A percentile compares a stretch with the other conserved stretches of the same genome.
Conservation (phyloP, 2,329 filamentous ascomycete species). For the Dryadomyces quercus-mongolicae region DNA sequence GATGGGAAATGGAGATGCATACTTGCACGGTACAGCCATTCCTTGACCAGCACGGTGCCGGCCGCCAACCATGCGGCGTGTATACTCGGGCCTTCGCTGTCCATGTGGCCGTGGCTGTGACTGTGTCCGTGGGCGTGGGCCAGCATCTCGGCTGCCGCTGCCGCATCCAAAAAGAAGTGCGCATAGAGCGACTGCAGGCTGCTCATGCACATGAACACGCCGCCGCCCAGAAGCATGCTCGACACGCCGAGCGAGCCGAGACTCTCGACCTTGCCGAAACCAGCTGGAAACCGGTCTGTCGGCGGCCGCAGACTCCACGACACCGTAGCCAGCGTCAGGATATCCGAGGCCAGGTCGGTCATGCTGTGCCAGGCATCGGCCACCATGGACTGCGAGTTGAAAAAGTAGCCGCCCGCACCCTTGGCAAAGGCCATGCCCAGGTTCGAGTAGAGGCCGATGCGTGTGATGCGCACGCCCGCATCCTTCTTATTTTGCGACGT, state of each 20-base stretch:
- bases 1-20: no score
- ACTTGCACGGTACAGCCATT: slow-evolving; percentile 96
- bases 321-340: slow-evolving; percentile 88
- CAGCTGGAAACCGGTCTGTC: slow-evolving; percentile 70
- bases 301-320: slow-evolving; percentile 85
- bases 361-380: slow-evolving; percentile 94
- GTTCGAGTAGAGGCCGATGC: slow-evolving; percentile 80
- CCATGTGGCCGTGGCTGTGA: slow-evolving; percentile 51
- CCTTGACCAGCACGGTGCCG: slow-evolving; percentile 83
- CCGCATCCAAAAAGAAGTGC: slow-evolving; percentile 57
- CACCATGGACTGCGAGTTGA: slow-evolving; percentile 87
- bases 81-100: slow-evolving; percentile 61
- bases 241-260: slow-evolving; percentile 88
- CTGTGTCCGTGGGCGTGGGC: slow-evolving; percentile 48
- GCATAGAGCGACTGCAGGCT: slow-evolving; percentile 57
- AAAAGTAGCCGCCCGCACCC: slow-evolving; percentile 80
- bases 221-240: slow-evolving; percentile 76
- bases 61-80: slow-evolving; percentile 91
- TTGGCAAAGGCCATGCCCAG: slow-evolving; percentile 90
- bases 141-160: slow-evolving; percentile 38
- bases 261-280: slow-evolving; percentile 97
- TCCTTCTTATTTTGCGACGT: slow-evolving; percentile 77
- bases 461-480: slow-evolving; percentile 85
- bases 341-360: slow-evolving; percentile 87
- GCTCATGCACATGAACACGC: slow-evolving; percentile 82